Evolutionary conservation across 441 rosid species (phyloP), one percentile per base, ranked within the genome.

Genomic region (Monsonia emarginata): DNA sequence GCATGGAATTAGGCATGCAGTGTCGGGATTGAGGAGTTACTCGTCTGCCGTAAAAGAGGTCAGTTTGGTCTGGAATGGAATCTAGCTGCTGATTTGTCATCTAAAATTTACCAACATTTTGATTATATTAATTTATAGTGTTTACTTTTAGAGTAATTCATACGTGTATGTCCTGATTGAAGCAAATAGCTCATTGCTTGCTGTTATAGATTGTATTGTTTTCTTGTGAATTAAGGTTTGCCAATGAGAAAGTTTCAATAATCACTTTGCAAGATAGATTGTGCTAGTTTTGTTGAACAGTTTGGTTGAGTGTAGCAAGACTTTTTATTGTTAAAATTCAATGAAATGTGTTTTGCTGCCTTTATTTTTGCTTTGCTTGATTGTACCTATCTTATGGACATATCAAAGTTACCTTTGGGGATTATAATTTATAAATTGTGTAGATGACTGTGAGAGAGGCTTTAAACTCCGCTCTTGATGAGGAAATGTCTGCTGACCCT

Each of bases 401-500:
- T 54, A 26, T 63, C 65, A 28, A 38, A 3, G 64, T 24, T 54
- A n/a, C 63, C 18, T 10, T 28, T 5, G 5, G 48, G 48, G 32
- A 14, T 34, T 5, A 8, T 8, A 57, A 59, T 7, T 34, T 5
- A 8, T 8, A 57, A 59, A 16, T 54, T 42, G 46, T 21, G 54
- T 80, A 88, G 88, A 83, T 88, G 66, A 83, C 69, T 0, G 83
- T 88, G 28, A 81, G 95, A 78, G 95, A 82, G 0, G 95, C 90
- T 46, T 64, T 86, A 31, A 88, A 88, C 69, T 70, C 92, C 65
- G 91, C 90, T 14, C 87, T 88, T 25, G 94, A 86, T n/a, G 90
- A 88, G 79, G 94, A 88, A 75, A 85, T 88, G 94, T 86, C 88
- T n/a, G 94, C 94, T 26, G 94, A 88, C 78, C 84, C 88, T 14